Evolutionary conservation across 169 alveolate genomes (phyloP).

Genomic region (Babesia bigemina): DNA sequence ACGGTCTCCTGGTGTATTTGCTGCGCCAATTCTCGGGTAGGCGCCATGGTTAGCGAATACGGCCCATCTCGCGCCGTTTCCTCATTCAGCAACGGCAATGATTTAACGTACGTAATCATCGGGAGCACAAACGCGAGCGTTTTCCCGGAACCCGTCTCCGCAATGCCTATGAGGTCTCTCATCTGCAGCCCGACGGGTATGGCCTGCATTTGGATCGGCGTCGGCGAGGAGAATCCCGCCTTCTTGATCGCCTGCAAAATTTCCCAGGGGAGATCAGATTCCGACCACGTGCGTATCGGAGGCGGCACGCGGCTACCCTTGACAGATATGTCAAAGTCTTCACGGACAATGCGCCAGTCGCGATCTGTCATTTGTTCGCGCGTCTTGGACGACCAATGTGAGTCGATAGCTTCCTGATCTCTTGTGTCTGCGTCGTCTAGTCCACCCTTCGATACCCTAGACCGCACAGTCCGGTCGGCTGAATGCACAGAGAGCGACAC

Average conservation of each 20-base stretch:
- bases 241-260: conserved; percentile 77
- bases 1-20: conserved; percentile 92
- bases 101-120: conserved; percentile 86
- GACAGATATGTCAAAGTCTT: conserved; percentile 90
- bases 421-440: background rate
- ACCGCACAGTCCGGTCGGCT: background rate
- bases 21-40: conserved; percentile 93
- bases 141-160: conserved; percentile 97
- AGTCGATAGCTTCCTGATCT: conserved; percentile 43
- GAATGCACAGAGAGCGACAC: background rate
- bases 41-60: conserved; percentile 91
- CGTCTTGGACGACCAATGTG: conserved; percentile 88
- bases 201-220: conserved; percentile 97
- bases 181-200: conserved; percentile 91
- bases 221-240: conserved; percentile 86
- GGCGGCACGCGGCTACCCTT: conserved; percentile 90
- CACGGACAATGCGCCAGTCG: conserved; percentile 96
- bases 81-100: conserved; percentile 88
- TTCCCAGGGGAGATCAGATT: conserved; percentile 80
- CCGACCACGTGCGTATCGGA: conserved; percentile 93
- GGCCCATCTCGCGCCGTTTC: conserved; percentile 94
- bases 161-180: conserved; percentile 96
- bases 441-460: background rate
- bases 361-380: conserved; percentile 89
- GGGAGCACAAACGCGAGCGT: conserved; percentile 97